Evolutionary conservation across 768 basidiomycete species (phyloP).

Genomic region (Lactarius hengduanensis): DNA sequence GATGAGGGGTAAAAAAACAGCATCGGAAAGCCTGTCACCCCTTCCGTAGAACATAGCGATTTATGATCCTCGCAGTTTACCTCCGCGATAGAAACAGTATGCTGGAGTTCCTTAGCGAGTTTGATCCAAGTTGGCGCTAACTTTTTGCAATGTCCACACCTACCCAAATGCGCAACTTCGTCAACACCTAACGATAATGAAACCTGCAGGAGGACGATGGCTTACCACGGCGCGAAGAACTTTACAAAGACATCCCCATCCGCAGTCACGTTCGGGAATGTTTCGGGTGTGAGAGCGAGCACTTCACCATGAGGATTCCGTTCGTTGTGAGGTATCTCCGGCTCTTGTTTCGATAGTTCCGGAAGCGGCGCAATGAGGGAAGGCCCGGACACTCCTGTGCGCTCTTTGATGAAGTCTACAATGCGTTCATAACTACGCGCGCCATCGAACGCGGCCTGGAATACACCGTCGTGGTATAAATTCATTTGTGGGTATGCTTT

Average conservation of each 20-base stretch:
- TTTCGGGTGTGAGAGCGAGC: slow-evolving; percentile 43
- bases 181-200: not conserved
- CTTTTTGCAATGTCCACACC: slow-evolving; percentile 97
- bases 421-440: slow-evolving; percentile 55
- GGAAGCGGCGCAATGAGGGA: slow-evolving; percentile 34
- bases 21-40: slow-evolving; percentile 81
- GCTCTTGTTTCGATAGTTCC: slow-evolving; percentile 30
- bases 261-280: slow-evolving; percentile 45
- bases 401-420: slow-evolving; percentile 51
- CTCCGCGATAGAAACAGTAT: slow-evolving; percentile 74
- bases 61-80: slow-evolving; percentile 85
- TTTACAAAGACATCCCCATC: slow-evolving; percentile 62
- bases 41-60: slow-evolving; percentile 61
- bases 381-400: slow-evolving; percentile 36
- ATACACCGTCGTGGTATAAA: slow-evolving; percentile 66
- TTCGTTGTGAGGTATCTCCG: slow-evolving; percentile 34
- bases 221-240: slow-evolving; percentile 89
- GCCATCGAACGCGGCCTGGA: slow-evolving; percentile 55
- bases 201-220: not conserved
- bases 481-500: slow-evolving; percentile 74
- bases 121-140: slow-evolving; percentile 80
- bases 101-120: slow-evolving; percentile 68
- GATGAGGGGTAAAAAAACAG: slow-evolving; percentile 60
- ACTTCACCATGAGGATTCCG: slow-evolving; percentile 43
- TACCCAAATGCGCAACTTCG: slow-evolving; percentile 26